Conservation (phyloP, 768 basidiomycete species). For the Termitomyces sp. region DNA sequence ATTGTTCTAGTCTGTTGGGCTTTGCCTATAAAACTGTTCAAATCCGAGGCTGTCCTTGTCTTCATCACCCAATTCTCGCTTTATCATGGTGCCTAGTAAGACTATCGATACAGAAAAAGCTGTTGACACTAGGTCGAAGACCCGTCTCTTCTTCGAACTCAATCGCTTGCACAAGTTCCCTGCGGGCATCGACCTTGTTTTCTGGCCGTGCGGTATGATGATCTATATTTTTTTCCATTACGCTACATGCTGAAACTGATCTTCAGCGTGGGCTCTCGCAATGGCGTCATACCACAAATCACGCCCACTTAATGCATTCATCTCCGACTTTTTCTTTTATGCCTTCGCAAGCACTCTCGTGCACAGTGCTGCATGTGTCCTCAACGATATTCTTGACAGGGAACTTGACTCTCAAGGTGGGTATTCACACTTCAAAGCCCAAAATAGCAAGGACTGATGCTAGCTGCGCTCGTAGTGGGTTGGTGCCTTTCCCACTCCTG, state of each 20-base stretch:
- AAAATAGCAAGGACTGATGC: neutral
- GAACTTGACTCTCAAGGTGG: conserved; percentile 7
- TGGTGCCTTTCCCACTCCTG: neutral
- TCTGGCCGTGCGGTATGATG: conserved; percentile 9
- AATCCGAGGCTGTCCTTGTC: neutral
- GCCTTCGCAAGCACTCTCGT: conserved; percentile 4
- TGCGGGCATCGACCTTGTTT: conserved; percentile 2
- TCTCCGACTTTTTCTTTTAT: neutral
- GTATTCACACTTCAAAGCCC: neutral
- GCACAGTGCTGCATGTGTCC: conserved; percentile 8
- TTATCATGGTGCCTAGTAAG: neutral
- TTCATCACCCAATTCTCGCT: neutral
- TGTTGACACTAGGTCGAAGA: neutral
- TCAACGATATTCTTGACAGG: conserved; percentile 7
- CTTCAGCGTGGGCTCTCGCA: conserved; percentile 6
- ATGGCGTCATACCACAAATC: conserved; percentile 4
- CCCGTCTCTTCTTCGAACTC: conserved; percentile 1
- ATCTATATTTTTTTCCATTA: neutral
- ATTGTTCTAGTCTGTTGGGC: neutral
- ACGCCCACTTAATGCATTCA: neutral
- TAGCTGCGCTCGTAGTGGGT: neutral
- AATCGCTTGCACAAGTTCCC: conserved; percentile 10
- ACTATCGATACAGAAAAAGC: neutral
- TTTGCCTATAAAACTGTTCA: neutral
- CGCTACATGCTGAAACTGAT: neutral